Evolutionary conservation across 2,329 filamentous ascomycete genomes (phyloP).

Genomic region (Fusarium scirpi): DNA sequence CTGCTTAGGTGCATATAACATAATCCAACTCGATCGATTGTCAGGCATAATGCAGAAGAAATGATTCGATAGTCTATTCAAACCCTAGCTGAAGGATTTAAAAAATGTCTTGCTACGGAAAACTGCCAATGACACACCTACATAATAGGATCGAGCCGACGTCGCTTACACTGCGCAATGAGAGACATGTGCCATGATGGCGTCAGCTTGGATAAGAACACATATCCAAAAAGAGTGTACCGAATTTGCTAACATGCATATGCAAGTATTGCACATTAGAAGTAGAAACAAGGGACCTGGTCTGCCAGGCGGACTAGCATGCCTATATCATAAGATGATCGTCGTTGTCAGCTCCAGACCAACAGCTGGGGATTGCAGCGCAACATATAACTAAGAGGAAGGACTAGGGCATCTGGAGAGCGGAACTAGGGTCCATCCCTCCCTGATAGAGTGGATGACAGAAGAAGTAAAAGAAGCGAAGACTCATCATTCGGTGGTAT

Average conservation of each 20-base stretch:
- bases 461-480: background rate
- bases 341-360: conserved; percentile 35
- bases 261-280: conserved; percentile 9
- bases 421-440: conserved; percentile 14
- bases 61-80: conserved; percentile 28
- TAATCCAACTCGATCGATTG: conserved; percentile 17
- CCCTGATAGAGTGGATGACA: background rate
- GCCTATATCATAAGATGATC: conserved; percentile 46
- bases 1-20: conserved; percentile 18
- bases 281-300: conserved; percentile 24
- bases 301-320: conserved; percentile 14
- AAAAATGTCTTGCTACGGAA: conserved; percentile 13
- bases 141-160: conserved; percentile 8
- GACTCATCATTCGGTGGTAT: background rate
- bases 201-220: conserved; percentile 7
- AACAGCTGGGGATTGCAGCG: conserved; percentile 15
- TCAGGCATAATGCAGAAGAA: conserved; percentile 13
- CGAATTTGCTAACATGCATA: conserved; percentile 12
- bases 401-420: conserved; percentile 17
- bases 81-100: conserved; percentile 14
- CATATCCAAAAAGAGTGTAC: conserved; percentile 8
- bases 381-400: conserved; percentile 3
- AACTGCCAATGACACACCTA: conserved; percentile 14
- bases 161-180: conserved; percentile 14
- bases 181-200: conserved; percentile 12